These are phyloP conservation scores for Verticillium dahliae DNA, from an alignment of 2,329 filamentous ascomycete genomes.

Conservation along the genomic window DNA sequence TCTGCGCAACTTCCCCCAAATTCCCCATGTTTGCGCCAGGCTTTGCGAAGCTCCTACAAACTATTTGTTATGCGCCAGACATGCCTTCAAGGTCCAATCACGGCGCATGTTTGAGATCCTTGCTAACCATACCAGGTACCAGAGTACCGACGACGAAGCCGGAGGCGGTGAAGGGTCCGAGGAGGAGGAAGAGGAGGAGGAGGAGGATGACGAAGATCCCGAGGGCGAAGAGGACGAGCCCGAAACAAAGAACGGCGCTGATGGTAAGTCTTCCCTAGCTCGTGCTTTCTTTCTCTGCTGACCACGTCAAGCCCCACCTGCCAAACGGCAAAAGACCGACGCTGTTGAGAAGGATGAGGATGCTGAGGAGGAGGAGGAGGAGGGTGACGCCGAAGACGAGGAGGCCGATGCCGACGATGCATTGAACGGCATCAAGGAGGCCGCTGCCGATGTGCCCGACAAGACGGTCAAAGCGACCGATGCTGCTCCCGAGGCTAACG, in stretches of 20 bases:
- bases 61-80: background rate
- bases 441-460: conserved; percentile 14
- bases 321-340: conserved; percentile 45
- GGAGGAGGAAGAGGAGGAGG: conserved; percentile 27
- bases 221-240: conserved; percentile 6
- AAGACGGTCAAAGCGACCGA: conserved; percentile 17
- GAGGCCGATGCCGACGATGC: conserved; percentile 16
- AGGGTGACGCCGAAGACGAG: conserved; percentile 12
- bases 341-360: conserved; percentile 25
- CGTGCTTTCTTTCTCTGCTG: background rate
- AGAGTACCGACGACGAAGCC: conserved; percentile 31
- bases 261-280: conserved; percentile 22
- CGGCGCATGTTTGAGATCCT: background rate
- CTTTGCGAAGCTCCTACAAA: background rate
- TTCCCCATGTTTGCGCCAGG: background rate
- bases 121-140: conserved; percentile 18
- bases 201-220: conserved; percentile 19
- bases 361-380: conserved; percentile 15
- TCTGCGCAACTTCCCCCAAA: too few relatives aligned
- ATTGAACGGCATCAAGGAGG: conserved; percentile 14
- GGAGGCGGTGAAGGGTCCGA: conserved; percentile 31
- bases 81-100: background rate
- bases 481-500: conserved; percentile 14
- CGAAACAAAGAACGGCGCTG: conserved; percentile 20
- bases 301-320: conserved; percentile 34